phyloP scores from a whole-genome alignment of 2,329 filamentous ascomycete species.

The Chrysoporthe cubensis region DNA sequence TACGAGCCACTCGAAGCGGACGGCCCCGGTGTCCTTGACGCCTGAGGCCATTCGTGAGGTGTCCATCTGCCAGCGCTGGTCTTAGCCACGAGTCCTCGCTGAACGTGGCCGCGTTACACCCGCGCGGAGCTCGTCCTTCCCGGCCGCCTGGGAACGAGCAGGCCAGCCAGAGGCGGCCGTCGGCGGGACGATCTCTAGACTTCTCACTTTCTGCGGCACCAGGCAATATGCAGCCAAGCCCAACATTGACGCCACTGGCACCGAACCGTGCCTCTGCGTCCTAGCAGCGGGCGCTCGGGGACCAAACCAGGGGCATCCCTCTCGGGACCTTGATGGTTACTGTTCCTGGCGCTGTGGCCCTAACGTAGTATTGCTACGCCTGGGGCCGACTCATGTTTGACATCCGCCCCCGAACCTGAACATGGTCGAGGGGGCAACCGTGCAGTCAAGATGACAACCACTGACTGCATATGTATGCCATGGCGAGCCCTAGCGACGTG shows the following conservation, averaged over 20 bases:
- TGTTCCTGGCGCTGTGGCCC: background rate
- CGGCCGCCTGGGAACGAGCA: constrained; percentile 18
- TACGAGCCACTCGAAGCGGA: background rate
- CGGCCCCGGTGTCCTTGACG: background rate
- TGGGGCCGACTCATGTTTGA: constrained; percentile 20
- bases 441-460: background rate
- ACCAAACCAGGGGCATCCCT: constrained; percentile 18
- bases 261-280: constrained; percentile 8
- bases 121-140: constrained; percentile 25
- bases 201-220: constrained; percentile 11
- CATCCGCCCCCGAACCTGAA: constrained; percentile 6
- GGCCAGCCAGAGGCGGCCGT: background rate
- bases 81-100: constrained; percentile 22
- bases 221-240: constrained; percentile 20
- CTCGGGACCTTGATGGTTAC: background rate
- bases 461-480: background rate
- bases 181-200: constrained; percentile 15
- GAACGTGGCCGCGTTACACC: constrained; percentile 24
- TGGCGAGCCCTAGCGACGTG: background rate
- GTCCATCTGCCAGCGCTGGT: background rate
- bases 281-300: too few relatives aligned
- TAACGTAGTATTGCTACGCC: background rate
- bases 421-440: background rate
- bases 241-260: constrained; percentile 4
- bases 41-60: background rate